A percentile compares a stretch with the other conserved stretches of the same genome.
Evolutionary conservation across 768 basidiomycete genomes (phyloP).

Genomic region (Artomyces pyxidatus): DNA sequence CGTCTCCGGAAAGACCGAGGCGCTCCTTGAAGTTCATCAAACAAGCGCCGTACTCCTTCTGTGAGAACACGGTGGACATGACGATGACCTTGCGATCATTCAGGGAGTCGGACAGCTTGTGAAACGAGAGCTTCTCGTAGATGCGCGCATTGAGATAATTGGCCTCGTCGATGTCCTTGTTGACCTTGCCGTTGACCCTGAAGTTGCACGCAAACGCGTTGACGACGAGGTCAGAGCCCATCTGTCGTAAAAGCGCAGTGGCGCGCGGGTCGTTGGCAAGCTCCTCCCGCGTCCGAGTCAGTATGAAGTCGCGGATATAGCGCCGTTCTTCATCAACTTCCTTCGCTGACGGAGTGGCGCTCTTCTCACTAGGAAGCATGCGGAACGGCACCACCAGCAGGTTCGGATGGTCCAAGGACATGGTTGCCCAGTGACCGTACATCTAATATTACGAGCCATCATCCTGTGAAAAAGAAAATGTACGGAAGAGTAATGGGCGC

Average conservation of each 20-base stretch:
- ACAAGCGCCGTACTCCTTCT: conserved; percentile 28
- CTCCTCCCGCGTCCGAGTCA: conserved; percentile 6
- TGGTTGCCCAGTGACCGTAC: conserved; percentile 33
- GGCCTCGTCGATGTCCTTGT: conserved; percentile 32
- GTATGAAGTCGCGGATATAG: conserved; percentile 12
- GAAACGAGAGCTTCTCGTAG: conserved; percentile 29
- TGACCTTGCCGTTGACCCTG: conserved; percentile 25
- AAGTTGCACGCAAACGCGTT: conserved; percentile 40
- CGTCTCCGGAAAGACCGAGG: conserved; percentile 23
- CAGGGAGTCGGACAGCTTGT: conserved; percentile 20
- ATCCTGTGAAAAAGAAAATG: background rate
- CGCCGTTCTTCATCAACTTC: conserved; percentile 21
- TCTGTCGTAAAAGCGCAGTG: conserved; percentile 6
- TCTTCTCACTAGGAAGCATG: conserved; percentile 27
- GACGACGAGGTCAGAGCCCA: conserved; percentile 31
- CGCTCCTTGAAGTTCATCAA: conserved; percentile 30
- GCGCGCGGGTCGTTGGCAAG: conserved; percentile 10
- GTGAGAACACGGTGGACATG: conserved; percentile 26
- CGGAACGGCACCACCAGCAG: conserved; percentile 36
- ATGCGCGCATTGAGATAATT: conserved; percentile 33
- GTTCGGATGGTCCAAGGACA: conserved; percentile 24
- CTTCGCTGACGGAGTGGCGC: conserved; percentile 4
- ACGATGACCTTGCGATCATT: conserved; percentile 17
- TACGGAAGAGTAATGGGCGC: background rate
- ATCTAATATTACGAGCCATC: conserved; percentile 12